Conservation (phyloP, 2,329 filamentous ascomycete genomes). For the Fusarium scirpi region DNA sequence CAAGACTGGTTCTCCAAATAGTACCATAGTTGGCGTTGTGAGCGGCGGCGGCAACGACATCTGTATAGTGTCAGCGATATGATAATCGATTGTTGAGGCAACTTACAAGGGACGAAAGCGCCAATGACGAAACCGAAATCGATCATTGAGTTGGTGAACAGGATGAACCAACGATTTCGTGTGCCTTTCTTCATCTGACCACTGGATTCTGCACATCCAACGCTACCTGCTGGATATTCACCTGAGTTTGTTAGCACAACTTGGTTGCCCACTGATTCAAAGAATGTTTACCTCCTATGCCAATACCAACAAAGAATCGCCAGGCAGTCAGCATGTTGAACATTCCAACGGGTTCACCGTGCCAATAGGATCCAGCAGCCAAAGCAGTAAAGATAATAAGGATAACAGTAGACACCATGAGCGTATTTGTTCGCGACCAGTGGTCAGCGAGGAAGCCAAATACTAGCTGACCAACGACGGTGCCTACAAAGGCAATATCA, state of each 20-base stretch:
- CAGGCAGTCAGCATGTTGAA: constrained; percentile 83
- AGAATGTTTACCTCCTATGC: constrained; percentile 72
- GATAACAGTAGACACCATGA: constrained; percentile 84
- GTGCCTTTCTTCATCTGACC: constrained; percentile 84
- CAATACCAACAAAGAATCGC: constrained; percentile 83
- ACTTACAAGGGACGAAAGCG: constrained; percentile 75
- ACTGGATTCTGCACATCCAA: constrained; percentile 85
- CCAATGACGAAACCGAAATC: constrained; percentile 85
- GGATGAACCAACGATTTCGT: constrained; percentile 90
- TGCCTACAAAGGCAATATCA: constrained; percentile 88
- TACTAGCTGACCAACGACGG: constrained; percentile 81
- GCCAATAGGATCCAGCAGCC: constrained; percentile 79
- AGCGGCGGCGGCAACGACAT: constrained; percentile 68
- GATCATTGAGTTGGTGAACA: constrained; percentile 91
- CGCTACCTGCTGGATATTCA: constrained; percentile 83
- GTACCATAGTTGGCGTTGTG: constrained; percentile 73
- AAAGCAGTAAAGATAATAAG: constrained; percentile 88
- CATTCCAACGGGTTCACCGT: constrained; percentile 76
- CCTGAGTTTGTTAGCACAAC: constrained; percentile 51
- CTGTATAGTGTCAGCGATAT: constrained; percentile 19
- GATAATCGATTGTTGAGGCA: rapidly evolving
- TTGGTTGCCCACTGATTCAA: rapidly evolving
- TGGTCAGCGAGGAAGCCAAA: constrained; percentile 87
- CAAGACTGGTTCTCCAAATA: constrained; percentile 86
- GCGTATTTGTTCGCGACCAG: constrained; percentile 85